Evolutionary conservation across 2,329 filamentous ascomycete species (phyloP).

Genomic region (Fusarium algeriense): DNA sequence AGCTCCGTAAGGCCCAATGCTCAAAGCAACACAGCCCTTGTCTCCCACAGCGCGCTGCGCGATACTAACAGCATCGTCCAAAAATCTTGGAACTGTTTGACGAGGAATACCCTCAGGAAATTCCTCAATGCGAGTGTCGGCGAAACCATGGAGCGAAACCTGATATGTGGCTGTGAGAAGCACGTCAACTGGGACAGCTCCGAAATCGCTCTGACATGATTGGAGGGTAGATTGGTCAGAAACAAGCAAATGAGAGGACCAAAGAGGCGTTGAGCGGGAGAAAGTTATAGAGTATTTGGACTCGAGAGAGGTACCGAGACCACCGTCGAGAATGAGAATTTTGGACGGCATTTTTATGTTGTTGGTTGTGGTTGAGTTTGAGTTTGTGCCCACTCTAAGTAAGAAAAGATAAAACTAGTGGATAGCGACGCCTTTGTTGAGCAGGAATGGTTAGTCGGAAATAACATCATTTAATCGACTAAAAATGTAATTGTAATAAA

Average conservation of each 20-base stretch:
- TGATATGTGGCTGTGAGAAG: constrained; percentile 78
- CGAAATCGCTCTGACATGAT: constrained; percentile 69
- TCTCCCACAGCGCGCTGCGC: constrained; percentile 52
- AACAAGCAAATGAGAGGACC: constrained; percentile 76
- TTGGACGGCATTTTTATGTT: constrained; percentile 44
- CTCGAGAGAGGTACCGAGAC: constrained; percentile 75
- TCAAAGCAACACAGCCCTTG: constrained; percentile 63
- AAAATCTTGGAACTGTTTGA: constrained; percentile 55
- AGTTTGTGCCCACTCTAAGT: constrained; percentile 22
- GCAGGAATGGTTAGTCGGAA: constrained; percentile 2
- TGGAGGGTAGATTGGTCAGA: constrained; percentile 63
- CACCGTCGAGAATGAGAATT: constrained; percentile 72
- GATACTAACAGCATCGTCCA: constrained; percentile 60
- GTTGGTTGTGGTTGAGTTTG: constrained; percentile 14
- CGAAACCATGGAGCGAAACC: constrained; percentile 68
- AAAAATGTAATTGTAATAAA: background rate
- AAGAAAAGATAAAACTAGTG: constrained; percentile 34
- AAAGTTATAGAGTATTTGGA: constrained; percentile 68
- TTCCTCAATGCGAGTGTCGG: constrained; percentile 58
- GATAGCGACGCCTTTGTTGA: constrained; percentile 22
- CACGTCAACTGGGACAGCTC: constrained; percentile 68
- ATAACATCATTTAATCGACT: constrained; percentile 8
- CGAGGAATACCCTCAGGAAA: constrained; percentile 59
- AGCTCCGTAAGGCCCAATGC: constrained; percentile 75
- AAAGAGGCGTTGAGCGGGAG: constrained; percentile 67